These are phyloP conservation scores for Chrysopogon serrulatus DNA, from an alignment of 176 grass and related monocot genomes.

Conservation along the genomic window DNA sequence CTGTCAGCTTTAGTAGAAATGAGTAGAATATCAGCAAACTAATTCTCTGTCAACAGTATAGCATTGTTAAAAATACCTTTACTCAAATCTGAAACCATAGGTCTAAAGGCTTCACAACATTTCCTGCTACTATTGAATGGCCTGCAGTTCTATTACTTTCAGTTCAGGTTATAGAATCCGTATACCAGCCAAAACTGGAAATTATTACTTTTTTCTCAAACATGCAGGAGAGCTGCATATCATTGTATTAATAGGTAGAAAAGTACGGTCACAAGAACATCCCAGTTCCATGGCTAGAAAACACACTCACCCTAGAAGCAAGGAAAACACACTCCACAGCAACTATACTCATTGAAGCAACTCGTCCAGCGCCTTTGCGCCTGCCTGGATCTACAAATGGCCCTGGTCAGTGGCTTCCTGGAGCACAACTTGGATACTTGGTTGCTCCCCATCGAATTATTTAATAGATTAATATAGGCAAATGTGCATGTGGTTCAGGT, in stretches of 20 bases:
- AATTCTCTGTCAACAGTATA: not conserved
- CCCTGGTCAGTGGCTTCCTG: not conserved
- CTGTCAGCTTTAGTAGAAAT: not conserved
- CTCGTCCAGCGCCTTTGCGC: not conserved
- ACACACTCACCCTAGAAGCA: not conserved
- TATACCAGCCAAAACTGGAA: not conserved
- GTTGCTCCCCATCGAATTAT: not conserved
- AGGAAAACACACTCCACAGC: not conserved
- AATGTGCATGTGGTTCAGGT: not conserved
- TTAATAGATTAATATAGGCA: not conserved
- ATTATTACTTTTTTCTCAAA: not conserved
- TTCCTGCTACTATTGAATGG: not conserved
- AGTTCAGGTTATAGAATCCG: slow-evolving; percentile 1
- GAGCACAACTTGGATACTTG: not conserved
- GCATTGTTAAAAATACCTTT: not conserved
- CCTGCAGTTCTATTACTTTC: not conserved
- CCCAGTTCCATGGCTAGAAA: not conserved
- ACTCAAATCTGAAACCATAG: not conserved
- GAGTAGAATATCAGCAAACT: not conserved
- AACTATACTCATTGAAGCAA: not conserved
- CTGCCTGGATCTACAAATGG: not conserved
- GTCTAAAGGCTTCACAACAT: not conserved
- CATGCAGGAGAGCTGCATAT: not conserved
- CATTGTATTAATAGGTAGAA: not conserved
- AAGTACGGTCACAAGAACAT: not conserved